A percentile compares a stretch with the other conserved stretches of the same genome.
Conservation (phyloP, 164 flowering plant species). For the Magnolia kwangsiensis region DNA sequence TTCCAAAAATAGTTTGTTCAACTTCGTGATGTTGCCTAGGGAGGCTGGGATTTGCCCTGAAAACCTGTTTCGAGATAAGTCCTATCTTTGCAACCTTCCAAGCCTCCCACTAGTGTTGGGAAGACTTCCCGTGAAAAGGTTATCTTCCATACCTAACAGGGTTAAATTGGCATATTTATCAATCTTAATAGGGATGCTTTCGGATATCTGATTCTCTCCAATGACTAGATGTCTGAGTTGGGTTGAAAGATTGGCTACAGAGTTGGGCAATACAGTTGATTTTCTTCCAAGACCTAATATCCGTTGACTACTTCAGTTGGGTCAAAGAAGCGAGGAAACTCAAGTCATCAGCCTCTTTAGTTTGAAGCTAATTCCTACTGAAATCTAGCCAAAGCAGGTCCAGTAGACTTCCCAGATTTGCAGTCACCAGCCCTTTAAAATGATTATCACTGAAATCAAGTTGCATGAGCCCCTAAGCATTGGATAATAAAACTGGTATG, state of each 20-base stretch:
- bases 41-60: no score
- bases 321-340: not conserved
- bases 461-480: not conserved
- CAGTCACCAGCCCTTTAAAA: not conserved
- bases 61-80: no score
- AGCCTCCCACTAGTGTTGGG: not conserved
- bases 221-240: not conserved
- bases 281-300: not conserved
- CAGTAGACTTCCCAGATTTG: not conserved
- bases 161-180: no score
- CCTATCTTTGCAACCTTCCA: not conserved
- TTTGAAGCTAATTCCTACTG: not conserved
- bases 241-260: not conserved
- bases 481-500: not conserved
- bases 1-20: no score
- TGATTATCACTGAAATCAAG: not conserved
- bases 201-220: not conserved
- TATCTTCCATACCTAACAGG: not conserved
- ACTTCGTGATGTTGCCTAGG: no score
- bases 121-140: not conserved
- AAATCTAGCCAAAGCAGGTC: not conserved
- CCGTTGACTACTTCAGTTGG: not conserved
- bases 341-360: not conserved
- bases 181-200: not conserved
- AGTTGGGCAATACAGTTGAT: no score